Conservation (phyloP, 805 yeast genomes). For the Lipomyces anomalus region DNA sequence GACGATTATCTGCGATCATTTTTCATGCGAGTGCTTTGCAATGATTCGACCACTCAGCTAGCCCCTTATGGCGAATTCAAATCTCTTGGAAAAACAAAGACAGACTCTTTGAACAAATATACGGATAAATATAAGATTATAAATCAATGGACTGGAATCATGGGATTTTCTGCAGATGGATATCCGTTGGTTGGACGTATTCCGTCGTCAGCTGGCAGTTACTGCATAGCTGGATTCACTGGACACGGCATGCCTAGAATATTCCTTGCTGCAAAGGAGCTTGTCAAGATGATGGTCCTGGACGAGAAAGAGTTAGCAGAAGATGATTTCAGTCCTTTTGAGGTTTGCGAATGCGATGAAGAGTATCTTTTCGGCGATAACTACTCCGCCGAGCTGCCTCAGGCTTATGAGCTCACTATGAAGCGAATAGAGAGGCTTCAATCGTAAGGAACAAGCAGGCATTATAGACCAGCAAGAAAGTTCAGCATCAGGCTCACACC, state of each 20-base stretch:
- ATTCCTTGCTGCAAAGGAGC: constrained; percentile 38
- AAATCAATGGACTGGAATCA: constrained; percentile 44
- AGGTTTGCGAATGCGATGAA: no score
- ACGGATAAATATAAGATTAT: constrained; percentile 8
- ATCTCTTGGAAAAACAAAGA: not conserved
- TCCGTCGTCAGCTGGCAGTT: constrained; percentile 30
- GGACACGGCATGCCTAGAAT: constrained; percentile 52
- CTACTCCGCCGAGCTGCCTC: no score
- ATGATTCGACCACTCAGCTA: constrained; percentile 33
- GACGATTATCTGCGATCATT: constrained; percentile 27
- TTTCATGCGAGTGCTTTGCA: constrained; percentile 14
- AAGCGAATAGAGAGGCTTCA: no score
- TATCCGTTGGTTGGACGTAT: constrained; percentile 44
- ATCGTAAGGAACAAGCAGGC: no score
- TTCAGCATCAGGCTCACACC: no score
- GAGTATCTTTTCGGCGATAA: no score
- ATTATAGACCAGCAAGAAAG: no score
- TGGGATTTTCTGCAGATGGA: constrained; percentile 41
- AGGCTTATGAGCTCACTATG: no score
- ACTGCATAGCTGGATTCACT: constrained; percentile 44
- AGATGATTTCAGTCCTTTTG: no score
- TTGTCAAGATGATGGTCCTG: constrained; percentile 26
- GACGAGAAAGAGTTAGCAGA: constrained; percentile 17
- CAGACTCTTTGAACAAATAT: not conserved
- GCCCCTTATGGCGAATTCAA: constrained; percentile 27